Percentiles rank a stretch among this genome's conserved stretches.
These are phyloP conservation scores for Massarina eburnea DNA, from an alignment of 2,329 filamentous ascomycete species.

Conservation along the genomic window DNA sequence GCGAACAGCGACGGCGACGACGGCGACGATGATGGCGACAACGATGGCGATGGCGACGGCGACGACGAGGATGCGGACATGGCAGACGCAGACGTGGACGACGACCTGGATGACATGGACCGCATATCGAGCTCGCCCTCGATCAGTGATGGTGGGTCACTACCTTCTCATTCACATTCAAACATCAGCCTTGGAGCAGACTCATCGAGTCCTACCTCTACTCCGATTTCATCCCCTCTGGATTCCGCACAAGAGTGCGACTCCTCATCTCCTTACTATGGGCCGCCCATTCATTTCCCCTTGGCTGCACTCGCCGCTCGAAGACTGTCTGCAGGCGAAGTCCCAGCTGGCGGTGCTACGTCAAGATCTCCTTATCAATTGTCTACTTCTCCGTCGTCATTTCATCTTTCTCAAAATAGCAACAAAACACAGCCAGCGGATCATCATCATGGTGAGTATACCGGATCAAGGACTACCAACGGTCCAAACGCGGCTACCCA, in stretches of 20 bases:
- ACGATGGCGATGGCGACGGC: slow-evolving; percentile 34
- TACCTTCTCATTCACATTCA: slow-evolving; percentile 37
- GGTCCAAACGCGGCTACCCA: too few species aligned
- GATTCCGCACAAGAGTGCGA: slow-evolving; percentile 29
- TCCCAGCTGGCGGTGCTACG: slow-evolving; percentile 34
- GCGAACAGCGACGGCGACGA: slow-evolving; percentile 40
- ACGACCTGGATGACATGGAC: slow-evolving; percentile 86
- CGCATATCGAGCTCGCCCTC: slow-evolving; percentile 98
- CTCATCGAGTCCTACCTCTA: slow-evolving; percentile 44
- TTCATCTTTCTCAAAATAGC: slow-evolving; percentile 20
- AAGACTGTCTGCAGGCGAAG: slow-evolving; percentile 18
- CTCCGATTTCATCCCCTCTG: slow-evolving; percentile 24
- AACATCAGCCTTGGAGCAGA: slow-evolving; percentile 45
- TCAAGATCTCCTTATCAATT: slow-evolving; percentile 36
- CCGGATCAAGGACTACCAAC: slow-evolving; percentile 22
- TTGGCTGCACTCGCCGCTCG: slow-evolving; percentile 28
- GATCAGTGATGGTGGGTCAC: slow-evolving; percentile 95
- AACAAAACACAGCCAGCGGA: slow-evolving; percentile 38
- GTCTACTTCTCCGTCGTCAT: slow-evolving; percentile 40
- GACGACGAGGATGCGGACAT: slow-evolving; percentile 52
- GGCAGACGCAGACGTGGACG: slow-evolving; percentile 65
- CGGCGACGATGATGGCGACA: slow-evolving; percentile 44
- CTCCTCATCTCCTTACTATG: slow-evolving; percentile 49
- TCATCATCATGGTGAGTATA: slow-evolving; percentile 58
- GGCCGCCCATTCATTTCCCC: slow-evolving; percentile 48